Percentiles rank a stretch among this genome's conserved stretches.
Conservation (phyloP, 176 grass and related monocot genomes). For the Urochloa ruziziensis region DNA sequence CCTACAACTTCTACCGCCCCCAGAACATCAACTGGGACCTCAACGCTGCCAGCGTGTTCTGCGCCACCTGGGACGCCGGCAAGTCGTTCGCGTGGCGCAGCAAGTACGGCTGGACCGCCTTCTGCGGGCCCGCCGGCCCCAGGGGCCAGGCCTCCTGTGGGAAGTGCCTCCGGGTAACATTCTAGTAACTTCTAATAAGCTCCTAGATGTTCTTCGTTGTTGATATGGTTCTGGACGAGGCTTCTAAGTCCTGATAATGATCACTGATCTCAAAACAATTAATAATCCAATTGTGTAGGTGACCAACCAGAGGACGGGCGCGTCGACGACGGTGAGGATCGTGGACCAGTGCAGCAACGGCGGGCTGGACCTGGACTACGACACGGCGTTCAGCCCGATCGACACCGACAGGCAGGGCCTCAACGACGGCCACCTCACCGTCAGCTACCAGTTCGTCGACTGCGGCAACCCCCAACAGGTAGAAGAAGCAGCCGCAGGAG, state of each 20-base stretch:
- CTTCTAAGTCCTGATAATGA: background rate
- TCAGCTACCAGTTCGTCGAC: slow-evolving; percentile 58
- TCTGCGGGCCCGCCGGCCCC: slow-evolving; percentile 57
- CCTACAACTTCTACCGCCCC: slow-evolving; percentile 42
- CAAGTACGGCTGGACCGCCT: slow-evolving; percentile 80
- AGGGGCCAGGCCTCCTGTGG: slow-evolving; percentile 46
- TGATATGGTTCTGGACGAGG: background rate
- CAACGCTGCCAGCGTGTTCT: slow-evolving; percentile 38
- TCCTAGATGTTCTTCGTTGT: no score
- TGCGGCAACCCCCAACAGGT: background rate
- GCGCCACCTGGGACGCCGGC: slow-evolving; percentile 69
- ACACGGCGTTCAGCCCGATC: slow-evolving; percentile 42
- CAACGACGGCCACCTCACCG: slow-evolving; percentile 18
- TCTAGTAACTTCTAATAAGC: no score
- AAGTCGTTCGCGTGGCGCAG: slow-evolving; percentile 53
- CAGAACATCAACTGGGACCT: slow-evolving; percentile 46
- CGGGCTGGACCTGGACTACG: slow-evolving; percentile 50
- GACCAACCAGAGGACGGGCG: slow-evolving; percentile 47
- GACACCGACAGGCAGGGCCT: slow-evolving; percentile 30
- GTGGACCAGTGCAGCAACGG: slow-evolving; percentile 59
- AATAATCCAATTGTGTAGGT: slow-evolving; percentile 21
- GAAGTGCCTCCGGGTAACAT: slow-evolving; percentile 54
- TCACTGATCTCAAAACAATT: background rate
- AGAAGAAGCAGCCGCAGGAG: background rate
- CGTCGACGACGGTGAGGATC: slow-evolving; percentile 49